A percentile compares a stretch with the other conserved stretches of the same genome.
These are phyloP conservation scores for Sporodiniella umbellata DNA, from an alignment of 371 early-diverging fungal species.

Conservation along the genomic window DNA sequence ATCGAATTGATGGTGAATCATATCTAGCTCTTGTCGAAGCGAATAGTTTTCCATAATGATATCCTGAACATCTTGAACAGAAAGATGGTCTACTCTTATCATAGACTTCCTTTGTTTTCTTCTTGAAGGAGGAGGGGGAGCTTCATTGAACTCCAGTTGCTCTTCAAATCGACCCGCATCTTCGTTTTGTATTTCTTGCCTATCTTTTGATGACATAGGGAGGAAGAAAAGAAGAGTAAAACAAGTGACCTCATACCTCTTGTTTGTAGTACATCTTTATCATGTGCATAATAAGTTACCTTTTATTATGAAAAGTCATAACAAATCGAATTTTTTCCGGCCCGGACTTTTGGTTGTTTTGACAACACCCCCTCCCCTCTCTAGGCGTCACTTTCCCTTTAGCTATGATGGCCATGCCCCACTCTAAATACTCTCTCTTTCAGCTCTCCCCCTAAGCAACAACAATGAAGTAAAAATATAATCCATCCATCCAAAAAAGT, in stretches of 20 bases:
- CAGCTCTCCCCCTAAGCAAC: slow-evolving; percentile 30
- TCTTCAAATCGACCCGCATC: neutral
- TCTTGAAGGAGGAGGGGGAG: neutral
- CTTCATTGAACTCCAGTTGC: neutral
- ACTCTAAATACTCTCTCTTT: slow-evolving; percentile 23
- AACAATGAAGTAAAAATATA: slow-evolving; percentile 33
- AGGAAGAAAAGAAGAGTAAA: neutral
- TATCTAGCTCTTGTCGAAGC: slow-evolving; percentile 4
- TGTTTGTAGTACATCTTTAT: neutral
- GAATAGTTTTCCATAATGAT: slow-evolving; percentile 13
- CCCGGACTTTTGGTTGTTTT: too few relatives aligned
- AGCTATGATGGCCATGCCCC: neutral
- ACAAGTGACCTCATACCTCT: neutral
- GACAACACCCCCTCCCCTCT: too few relatives aligned
- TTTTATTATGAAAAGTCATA: too few relatives aligned
- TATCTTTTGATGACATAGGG: neutral
- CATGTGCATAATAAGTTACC: neutral
- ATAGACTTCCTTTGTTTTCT: neutral
- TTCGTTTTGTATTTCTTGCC: neutral
- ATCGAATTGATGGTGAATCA: slow-evolving; percentile 7
- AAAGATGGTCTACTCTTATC: slow-evolving; percentile 9
- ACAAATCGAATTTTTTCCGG: too few relatives aligned
- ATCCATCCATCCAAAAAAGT: slow-evolving; percentile 1
- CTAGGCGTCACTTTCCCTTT: neutral
- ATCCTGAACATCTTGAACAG: slow-evolving; percentile 7